Evolutionary conservation across 768 basidiomycete genomes (phyloP), one percentile per base, ranked within the genome.

Genomic region (Leccinum rimulosum): DNA sequence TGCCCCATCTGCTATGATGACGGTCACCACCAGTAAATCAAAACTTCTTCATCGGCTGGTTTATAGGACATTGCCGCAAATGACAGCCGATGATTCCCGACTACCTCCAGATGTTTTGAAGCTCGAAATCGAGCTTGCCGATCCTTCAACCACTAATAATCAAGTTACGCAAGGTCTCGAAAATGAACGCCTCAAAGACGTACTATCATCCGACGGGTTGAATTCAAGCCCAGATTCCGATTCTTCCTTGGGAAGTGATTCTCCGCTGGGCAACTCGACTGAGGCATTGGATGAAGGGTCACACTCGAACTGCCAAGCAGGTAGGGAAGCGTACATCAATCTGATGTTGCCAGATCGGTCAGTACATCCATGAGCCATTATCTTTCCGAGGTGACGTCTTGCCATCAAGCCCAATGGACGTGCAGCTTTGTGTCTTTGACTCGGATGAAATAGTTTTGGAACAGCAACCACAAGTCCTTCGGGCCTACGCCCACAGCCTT

Each of bases 301-400:
- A 52, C 38, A 28, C 11, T 62, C 67, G 17, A 66, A 54, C 25
- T 82, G 77, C 56, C 73, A 67, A 67, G 66, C 63, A 53, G 81
- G 75, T 45, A 68, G 61, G 43, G 77, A 80, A 61, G 70, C 64
- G 38, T 70, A 63, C 8, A 30, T 85, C 35, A 78, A 85, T 66
- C 49, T 87, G 19, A 74, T 85, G 77, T 71, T 86, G 64, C 85
- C 85, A 43, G 80, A 85, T 65, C 78, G 84, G 86, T 84, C 52
- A 58, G 66, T 64, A 19, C 33, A 35, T 56, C n/a, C 7, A 22
- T 48, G 43, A 38, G 40, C 36, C n/a, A 9, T 40, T 45, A 22
- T 25, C 31, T 52, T 35, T 15, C 55, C 66, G 50, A 65, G 38
- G 36, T 66, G 50, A 66, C 48, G 35, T 48, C 47, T 48, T 54